A percentile compares a stretch with the other conserved stretches of the same genome.
phyloP scores from a whole-genome alignment of 306 rosid species.

The Neltuma alba region DNA sequence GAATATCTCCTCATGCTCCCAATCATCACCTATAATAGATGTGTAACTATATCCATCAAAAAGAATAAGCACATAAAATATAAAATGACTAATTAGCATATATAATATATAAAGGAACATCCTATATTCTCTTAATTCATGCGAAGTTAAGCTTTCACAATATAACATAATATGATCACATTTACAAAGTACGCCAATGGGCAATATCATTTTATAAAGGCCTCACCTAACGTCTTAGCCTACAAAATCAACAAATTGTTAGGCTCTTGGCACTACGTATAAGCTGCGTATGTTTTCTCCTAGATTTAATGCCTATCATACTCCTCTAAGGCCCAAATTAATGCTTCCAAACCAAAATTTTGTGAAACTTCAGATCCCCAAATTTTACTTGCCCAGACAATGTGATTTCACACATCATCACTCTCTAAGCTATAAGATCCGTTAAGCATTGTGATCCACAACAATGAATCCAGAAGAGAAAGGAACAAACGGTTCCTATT shows the following conservation, averaged over 20 bases:
- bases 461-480: neutral
- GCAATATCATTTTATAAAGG: neutral
- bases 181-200: constrained; percentile 4
- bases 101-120: neutral
- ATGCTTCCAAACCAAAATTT: neutral
- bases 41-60: neutral
- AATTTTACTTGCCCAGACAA: constrained; percentile 6
- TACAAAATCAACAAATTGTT: neutral
- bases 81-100: neutral
- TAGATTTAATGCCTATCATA: neutral
- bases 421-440: constrained; percentile 17
- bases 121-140: constrained; percentile 10
- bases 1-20: constrained; percentile 98
- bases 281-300: constrained; percentile 1
- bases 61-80: neutral
- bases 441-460: constrained; percentile 10
- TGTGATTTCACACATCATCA: constrained; percentile 6
- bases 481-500: neutral
- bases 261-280: neutral
- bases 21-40: constrained; percentile 78
- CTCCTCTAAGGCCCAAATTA: constrained; percentile 6
- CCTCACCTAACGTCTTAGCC: constrained; percentile 3
- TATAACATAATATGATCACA: constrained; percentile 9
- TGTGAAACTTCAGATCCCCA: neutral
- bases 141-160: constrained; percentile 8